Evolutionary conservation across 805 yeast species (phyloP).

Genomic region (Lipomyces japonicus): DNA sequence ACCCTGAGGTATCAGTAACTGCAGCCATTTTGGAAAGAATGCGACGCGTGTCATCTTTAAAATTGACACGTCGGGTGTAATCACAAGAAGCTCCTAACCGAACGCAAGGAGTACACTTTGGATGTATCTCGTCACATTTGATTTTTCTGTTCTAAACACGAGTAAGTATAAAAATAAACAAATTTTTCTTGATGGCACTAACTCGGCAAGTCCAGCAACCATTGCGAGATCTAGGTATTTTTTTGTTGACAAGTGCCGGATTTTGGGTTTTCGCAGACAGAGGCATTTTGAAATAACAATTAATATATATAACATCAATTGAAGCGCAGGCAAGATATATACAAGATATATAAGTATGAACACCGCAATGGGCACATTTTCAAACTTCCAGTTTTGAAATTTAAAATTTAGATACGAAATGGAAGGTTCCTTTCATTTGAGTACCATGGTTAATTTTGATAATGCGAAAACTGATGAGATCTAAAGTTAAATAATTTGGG

Average conservation of each 20-base stretch:
- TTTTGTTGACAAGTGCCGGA: slow-evolving; percentile 7
- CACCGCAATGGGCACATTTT: too few relatives aligned
- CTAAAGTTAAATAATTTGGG: too few relatives aligned
- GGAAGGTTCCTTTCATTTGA: too few relatives aligned
- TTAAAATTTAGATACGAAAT: too few relatives aligned
- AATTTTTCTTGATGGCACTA: neutral
- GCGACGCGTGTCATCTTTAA: slow-evolving; percentile 25
- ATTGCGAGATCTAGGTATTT: slow-evolving; percentile 20
- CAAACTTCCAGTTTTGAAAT: too few relatives aligned
- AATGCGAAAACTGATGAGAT: too few relatives aligned
- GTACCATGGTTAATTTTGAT: too few relatives aligned
- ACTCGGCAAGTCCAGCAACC: slow-evolving; percentile 29
- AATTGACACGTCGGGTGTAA: slow-evolving; percentile 20
- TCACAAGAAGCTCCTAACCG: slow-evolving; percentile 21
- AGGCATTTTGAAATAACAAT: too few relatives aligned
- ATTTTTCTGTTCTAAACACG: slow-evolving; percentile 17
- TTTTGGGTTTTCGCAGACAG: too few relatives aligned
- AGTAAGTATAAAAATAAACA: neutral
- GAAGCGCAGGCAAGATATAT: too few relatives aligned
- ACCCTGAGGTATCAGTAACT: slow-evolving; percentile 14
- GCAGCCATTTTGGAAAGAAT: slow-evolving; percentile 19
- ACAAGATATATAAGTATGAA: too few relatives aligned
- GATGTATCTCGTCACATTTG: slow-evolving; percentile 26
- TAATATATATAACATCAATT: too few relatives aligned
- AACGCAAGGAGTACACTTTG: slow-evolving; percentile 20